Conservation (phyloP, 495 filamentous ascomycete genomes). For the Usnea hakonensis region DNA sequence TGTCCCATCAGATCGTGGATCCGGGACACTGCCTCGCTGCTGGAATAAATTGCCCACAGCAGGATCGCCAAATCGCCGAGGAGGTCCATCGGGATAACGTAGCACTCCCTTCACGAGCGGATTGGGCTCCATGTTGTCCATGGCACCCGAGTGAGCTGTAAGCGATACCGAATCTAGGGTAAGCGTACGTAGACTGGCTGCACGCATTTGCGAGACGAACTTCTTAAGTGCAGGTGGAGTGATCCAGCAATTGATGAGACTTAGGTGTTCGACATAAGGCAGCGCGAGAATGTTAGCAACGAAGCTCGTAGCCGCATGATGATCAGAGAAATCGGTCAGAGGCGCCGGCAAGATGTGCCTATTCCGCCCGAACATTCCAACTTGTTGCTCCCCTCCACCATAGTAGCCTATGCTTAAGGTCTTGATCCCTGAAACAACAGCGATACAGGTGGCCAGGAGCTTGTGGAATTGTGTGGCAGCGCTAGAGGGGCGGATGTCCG, state of each 20-base stretch:
- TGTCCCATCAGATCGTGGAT: slow-evolving; percentile 3
- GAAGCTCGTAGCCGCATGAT: slow-evolving; percentile 35
- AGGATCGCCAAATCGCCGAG: slow-evolving; percentile 10
- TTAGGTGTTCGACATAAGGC: slow-evolving; percentile 45
- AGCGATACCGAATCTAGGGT: slow-evolving; percentile 42
- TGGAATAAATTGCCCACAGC: slow-evolving; percentile 13
- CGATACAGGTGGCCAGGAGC: slow-evolving; percentile 37
- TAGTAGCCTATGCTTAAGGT: slow-evolving; percentile 48
- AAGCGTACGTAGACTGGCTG: slow-evolving; percentile 28
- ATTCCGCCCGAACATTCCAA: slow-evolving; percentile 45
- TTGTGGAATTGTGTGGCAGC: slow-evolving; percentile 37
- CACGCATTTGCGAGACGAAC: slow-evolving; percentile 23
- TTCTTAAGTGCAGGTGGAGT: slow-evolving; percentile 34
- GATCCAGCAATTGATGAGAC: slow-evolving; percentile 49
- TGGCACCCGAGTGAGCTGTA: slow-evolving; percentile 21
- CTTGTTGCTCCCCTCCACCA: slow-evolving; percentile 49
- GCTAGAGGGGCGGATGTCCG: slow-evolving; percentile 34
- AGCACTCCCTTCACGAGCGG: slow-evolving; percentile 7
- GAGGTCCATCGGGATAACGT: slow-evolving; percentile 8
- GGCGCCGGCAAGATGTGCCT: slow-evolving; percentile 46
- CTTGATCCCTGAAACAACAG: slow-evolving; percentile 34
- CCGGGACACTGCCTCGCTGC: not conserved
- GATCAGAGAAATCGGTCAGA: slow-evolving; percentile 3
- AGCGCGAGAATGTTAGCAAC: slow-evolving; percentile 31
- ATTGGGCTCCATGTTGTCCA: not conserved